Evolutionary conservation across 768 basidiomycete species (phyloP).

Genomic region (Rhizopogon vinicolor): DNA sequence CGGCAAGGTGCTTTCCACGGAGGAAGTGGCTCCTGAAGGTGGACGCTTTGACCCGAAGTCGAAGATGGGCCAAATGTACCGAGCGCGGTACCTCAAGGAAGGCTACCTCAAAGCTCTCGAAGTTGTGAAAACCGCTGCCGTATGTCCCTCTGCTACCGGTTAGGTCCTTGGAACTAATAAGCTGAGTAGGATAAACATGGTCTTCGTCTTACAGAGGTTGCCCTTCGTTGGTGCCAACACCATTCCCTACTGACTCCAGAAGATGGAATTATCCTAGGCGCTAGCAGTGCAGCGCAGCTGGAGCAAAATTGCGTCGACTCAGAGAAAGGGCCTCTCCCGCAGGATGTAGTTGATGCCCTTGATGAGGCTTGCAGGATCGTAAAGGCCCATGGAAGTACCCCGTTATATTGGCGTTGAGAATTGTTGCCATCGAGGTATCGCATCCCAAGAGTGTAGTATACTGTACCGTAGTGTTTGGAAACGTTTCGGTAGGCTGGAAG

Average conservation of each 20-base stretch:
- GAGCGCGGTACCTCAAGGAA: slow-evolving; percentile 38
- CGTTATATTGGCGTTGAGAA: slow-evolving; percentile 34
- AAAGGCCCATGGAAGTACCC: slow-evolving; percentile 26
- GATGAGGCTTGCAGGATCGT: slow-evolving; percentile 46
- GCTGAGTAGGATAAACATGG: slow-evolving; percentile 35
- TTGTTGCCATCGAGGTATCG: not conserved
- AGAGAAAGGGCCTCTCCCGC: slow-evolving; percentile 50
- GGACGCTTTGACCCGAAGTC: slow-evolving; percentile 38
- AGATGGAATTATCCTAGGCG: slow-evolving; percentile 48
- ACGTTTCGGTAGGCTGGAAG: too few species aligned
- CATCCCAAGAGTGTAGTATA: too few species aligned
- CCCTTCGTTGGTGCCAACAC: slow-evolving; percentile 59
- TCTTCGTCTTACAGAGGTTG: slow-evolving; percentile 48
- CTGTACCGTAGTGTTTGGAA: too few species aligned
- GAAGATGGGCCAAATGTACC: slow-evolving; percentile 39
- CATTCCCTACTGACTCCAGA: slow-evolving; percentile 40
- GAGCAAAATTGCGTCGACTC: slow-evolving; percentile 40
- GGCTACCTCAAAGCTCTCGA: slow-evolving; percentile 41
- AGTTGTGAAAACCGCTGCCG: slow-evolving; percentile 35
- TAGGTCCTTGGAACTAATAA: not conserved
- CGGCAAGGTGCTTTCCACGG: slow-evolving; percentile 39
- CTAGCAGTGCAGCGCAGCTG: slow-evolving; percentile 40
- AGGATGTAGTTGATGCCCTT: slow-evolving; percentile 46
- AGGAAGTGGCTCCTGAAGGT: slow-evolving; percentile 25
- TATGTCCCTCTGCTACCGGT: slow-evolving; percentile 16